Conservation (phyloP, 1,284 basidiomycete species). For the Peniophora sp. region DNA sequence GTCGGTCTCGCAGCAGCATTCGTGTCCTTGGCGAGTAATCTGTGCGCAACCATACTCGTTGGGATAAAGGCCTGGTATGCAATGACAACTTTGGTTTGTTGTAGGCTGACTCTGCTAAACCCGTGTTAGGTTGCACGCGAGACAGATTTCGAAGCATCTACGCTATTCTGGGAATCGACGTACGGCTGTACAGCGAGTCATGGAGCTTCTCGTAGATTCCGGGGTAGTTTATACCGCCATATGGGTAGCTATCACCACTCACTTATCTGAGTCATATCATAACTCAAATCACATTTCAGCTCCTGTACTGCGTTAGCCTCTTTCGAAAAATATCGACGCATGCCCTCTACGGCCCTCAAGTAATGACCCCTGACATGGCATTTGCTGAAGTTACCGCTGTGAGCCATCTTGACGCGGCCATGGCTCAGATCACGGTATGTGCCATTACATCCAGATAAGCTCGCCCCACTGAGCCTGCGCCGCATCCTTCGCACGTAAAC, state of each 20-base stretch:
- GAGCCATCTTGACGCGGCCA: too few relatives aligned
- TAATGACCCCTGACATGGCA: too few relatives aligned
- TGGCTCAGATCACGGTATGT: too few relatives aligned
- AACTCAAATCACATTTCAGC: too few relatives aligned
- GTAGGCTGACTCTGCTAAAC: too few relatives aligned
- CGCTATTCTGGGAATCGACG: neutral
- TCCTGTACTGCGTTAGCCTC: too few relatives aligned
- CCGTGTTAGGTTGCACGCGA: neutral
- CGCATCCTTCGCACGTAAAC: too few relatives aligned
- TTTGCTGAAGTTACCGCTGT: too few relatives aligned
- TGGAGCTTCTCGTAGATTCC: neutral
- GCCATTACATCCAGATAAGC: too few relatives aligned
- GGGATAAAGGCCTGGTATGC: neutral
- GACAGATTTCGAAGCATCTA: neutral
- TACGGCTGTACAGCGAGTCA: neutral
- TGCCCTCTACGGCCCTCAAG: too few relatives aligned
- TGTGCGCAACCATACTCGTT: neutral
- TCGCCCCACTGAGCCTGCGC: too few relatives aligned
- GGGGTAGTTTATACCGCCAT: neutral
- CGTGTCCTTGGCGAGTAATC: neutral
- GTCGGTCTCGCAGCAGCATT: neutral
- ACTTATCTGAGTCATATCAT: neutral
- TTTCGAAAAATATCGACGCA: too few relatives aligned
- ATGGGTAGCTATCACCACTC: neutral
- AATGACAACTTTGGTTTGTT: neutral